These are phyloP conservation scores for Acer yangbiense DNA, from an alignment of 345 rosid genomes.

Conservation along the genomic window DNA sequence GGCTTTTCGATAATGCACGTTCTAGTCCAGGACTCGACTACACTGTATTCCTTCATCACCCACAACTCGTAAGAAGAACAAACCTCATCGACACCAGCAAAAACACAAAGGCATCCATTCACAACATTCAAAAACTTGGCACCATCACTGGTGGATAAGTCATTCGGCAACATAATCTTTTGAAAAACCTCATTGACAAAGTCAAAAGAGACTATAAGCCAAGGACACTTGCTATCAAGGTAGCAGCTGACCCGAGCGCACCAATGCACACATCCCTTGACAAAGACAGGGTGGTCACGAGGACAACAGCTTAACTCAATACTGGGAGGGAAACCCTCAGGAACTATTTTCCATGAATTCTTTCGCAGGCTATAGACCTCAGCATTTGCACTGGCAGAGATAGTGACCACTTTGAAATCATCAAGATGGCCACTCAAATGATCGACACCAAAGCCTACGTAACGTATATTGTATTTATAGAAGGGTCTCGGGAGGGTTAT, in stretches of 20 bases:
- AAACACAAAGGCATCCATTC: conserved; percentile 16
- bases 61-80: conserved; percentile 6
- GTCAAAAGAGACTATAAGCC: conserved; percentile 17
- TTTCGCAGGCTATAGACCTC: conserved; percentile 9
- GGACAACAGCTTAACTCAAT: conserved; percentile 7
- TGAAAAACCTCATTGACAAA: conserved; percentile 7
- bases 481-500: conserved; percentile 5
- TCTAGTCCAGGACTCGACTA: conserved; percentile 9
- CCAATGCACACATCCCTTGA: conserved; percentile 17
- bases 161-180: background rate
- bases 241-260: conserved; percentile 16
- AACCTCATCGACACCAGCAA: background rate
- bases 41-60: conserved; percentile 15
- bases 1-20: conserved; percentile 8
- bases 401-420: conserved; percentile 19
- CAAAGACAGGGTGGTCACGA: background rate
- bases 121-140: conserved; percentile 11
- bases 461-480: background rate
- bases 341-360: conserved; percentile 13
- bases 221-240: conserved; percentile 8
- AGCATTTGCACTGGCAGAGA: conserved; percentile 14
- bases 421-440: conserved; percentile 4
- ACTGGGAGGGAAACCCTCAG: conserved; percentile 9
- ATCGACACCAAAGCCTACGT: conserved; percentile 19
- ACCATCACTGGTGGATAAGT: conserved; percentile 1